Evolutionary conservation across 306 rosid species (phyloP), one percentile per base, ranked within the genome.

Genomic region (Trifolium repens): DNA sequence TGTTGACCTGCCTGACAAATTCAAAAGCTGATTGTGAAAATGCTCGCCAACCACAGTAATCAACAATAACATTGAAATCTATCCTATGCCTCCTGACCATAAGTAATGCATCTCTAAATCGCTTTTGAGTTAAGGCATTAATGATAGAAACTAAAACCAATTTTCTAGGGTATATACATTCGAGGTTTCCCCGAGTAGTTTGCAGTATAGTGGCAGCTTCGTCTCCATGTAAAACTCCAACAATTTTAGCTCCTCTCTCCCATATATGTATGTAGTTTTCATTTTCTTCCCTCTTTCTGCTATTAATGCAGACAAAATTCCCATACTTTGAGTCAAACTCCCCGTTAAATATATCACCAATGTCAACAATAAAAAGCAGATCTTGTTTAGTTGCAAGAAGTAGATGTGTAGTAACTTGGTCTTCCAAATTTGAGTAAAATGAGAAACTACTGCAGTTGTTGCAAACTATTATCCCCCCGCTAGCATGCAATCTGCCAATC

Each of bases 1-100:
- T 92, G 88, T 85, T 84, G 87, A 90, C 88, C 85, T 94, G 96
- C 86, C 78, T 85, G 70, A 92, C 96, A 81, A 94, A 90, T 74
- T 90, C 98, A 22, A 91, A 64, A 72, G 99, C 93, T 60, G 83
- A 89, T 69, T 86, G 89, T 60, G 93, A 88, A 84, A 94, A 94
- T 63, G 84, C 68, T 77, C 80, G 85, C 89, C 89, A 90, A 58
- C 99, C 96, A 85, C 92, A 81, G 67, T 84, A 86, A 83, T 94
- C 97, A 61, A 90, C 96, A 73, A 94, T 83, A 69, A 90, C 84
- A 67, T 92, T 94, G 81, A 94, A 94, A 81, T 94, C 97, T 85
- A 94, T 94, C 83, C 97, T 84, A 58, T 94, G 99, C 65, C 96
- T 93, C 87, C 99, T 92, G 65, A 94, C 91, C 96, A 94, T 86